Base-by-base conservation (phyloP, 768 basidiomycete genomes). In the Boletus barrowsii region DNA sequence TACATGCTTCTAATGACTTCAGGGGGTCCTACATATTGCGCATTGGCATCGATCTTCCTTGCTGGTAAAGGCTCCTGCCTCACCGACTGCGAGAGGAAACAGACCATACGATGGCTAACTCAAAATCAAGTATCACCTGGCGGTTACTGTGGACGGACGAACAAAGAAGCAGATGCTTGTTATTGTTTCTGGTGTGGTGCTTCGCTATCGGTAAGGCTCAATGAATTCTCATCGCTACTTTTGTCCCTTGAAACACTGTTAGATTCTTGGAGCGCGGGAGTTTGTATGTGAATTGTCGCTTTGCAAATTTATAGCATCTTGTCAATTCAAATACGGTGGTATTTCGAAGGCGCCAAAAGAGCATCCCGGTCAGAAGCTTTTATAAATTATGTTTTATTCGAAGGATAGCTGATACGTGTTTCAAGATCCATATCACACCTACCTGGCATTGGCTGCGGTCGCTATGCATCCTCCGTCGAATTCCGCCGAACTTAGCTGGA, bases 111-210 rank as follows among this genome's bases (percentile, higher is more conserved):
- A 29, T 98, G 94, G 93, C 75, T 95, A 1, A 56, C 85, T 15
- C 80, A 84, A 42, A 89, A 88, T 47, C 93, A 72, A 66, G 75
- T 81, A 43, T 56, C 62, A 0, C 76, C 76, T 0, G 93, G 93
- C 0, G 96, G 96, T 0, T 97, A 93, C 65, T 76, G 87, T 60
- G 96, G 96, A 3, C 80, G 96, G 22, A 93, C 93, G 2, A 86
- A 84, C 54, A 99, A 99, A 72, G 76, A 79, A 5, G 81, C 88
- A 6, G 96, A 98, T 59, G 90, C 93, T 3, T 99, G 96, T 68
- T 99, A 99, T 70, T 91, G 90, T 59, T 98, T 97, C 70, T 99
- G 96, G 96, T 88, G 88, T 61, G 87, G 90, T 4, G 94, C 86
- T 10, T 78, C 90, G 0, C 70, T 98, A 10, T 71, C 80, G 65